Base-by-base conservation (phyloP, 2,329 filamentous ascomycete species). In the Neurospora crassa region DNA sequence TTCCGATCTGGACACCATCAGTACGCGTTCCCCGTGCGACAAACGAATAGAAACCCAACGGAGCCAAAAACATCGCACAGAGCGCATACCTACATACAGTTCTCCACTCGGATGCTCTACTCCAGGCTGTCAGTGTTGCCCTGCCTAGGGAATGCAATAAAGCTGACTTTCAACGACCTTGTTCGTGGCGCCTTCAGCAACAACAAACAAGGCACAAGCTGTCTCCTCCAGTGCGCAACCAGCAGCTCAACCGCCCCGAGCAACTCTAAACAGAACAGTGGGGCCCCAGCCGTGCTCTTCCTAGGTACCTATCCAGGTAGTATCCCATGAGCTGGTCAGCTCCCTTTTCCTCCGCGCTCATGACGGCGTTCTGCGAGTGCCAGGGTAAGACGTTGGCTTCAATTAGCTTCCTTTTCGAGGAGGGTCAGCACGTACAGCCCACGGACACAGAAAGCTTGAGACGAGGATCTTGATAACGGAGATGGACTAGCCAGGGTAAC, bases 351-450 rank as follows among this genome's bases (percentile, higher is more conserved):
- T 40, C 11, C 5, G 40, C 40, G 7, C 86, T 99, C 70, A 99
- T 99, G 96, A 91, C 93, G 73, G 96, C 96, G 24, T 99, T 98
- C 82, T 99, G 96, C 82, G 95, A 98, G 76, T 89, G 96, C 34
- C 94, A 97, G 81, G 96, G 96, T 77, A 98, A 98, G 85, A 89
- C 91, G 42, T 84, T 90, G 7, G 88, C 85, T 42, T 95, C 92
- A 5, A 95, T 98, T 67, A 91, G 96, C 40, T 99, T 99, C 82
- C 86, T 99, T 1, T 98, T 98, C 78, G 96, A 99, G n/a, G n/a
- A 24, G 77, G 96, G 96, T n/a, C 91, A 92, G 76, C 91, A 96
- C 71, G 96, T 99, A 7, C 92, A 96, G 78, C 89, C 92, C 0
- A 90, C 89, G 20, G 96, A 99, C 79, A 97, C 29, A 29, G 24